Evolutionary conservation across 768 basidiomycete genomes (phyloP), one percentile per base, ranked within the genome.

Genomic region (Tylopilus rubrobrunneus): DNA sequence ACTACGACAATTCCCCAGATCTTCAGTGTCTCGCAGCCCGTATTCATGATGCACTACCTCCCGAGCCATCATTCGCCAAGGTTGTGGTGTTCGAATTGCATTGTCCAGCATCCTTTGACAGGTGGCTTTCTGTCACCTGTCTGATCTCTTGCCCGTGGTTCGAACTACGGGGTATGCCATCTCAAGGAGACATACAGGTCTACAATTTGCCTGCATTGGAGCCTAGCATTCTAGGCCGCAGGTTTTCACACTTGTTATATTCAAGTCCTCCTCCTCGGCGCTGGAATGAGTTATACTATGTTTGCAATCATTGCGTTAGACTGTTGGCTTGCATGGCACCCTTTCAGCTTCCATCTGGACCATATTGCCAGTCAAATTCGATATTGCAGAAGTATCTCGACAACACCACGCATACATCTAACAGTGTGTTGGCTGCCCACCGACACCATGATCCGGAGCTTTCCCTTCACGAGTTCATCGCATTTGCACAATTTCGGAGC

Each of bases 401-500:
- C 21, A 45, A 51, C 1, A 76, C 74, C 7, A 62, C 55, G 15
- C 75, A 78, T 45, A 71, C 72, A 0, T 66, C 76, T 1, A 83
- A 83, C 47, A 56, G 67, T 17, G 62, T 76, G 34, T 58, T 83
- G 23, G 73, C 74, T 25, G 58, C 63, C 17, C 81, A 82, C 51
- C 53, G 54, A 0, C 62, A 69, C 10, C 81, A 78, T 49, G 74
- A 74, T 5, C 44, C 48, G n/a, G 65, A 73, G 5, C 62, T 83
- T 23, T 70, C 56, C 10, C 53, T 77, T 2, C 78, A 83, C 28
- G 80, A 83, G 49, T 76, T 67, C 33, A 64, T 74, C 14, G 69
- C 75, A 0, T 83, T 79, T 47, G 74, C 72, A 10, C 65, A 70
- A 44, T 56, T 83, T 33, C 77, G 82, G 5, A 71, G 74, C 34